Conservation (phyloP, 495 filamentous ascomycete genomes). For the Talaromyces stipitatus region DNA sequence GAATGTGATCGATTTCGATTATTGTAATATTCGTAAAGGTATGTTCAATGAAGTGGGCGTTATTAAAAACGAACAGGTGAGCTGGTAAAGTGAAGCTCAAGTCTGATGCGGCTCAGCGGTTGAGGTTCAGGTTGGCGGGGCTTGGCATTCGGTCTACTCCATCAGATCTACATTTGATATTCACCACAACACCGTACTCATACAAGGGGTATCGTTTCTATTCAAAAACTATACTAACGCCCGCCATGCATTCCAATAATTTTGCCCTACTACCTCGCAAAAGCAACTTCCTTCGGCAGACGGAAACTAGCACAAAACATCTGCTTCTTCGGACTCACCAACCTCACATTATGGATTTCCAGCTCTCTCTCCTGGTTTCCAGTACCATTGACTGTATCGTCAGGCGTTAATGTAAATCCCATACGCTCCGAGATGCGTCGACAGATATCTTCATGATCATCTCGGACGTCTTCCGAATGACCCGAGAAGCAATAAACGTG, state of each 20-base stretch:
- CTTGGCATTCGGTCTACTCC: no score
- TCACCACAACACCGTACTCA: neutral
- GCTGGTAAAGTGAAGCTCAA: neutral
- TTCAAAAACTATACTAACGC: neutral
- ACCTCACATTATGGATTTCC: constrained; percentile 66
- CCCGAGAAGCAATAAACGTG: constrained; percentile 88
- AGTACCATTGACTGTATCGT: constrained; percentile 38
- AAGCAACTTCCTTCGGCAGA: constrained; percentile 74
- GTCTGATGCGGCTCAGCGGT: neutral
- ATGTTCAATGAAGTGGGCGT: neutral
- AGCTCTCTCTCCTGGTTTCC: constrained; percentile 46
- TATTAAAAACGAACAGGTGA: neutral
- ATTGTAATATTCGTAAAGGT: neutral
- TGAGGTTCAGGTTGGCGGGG: neutral
- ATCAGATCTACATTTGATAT: no score
- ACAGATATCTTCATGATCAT: constrained; percentile 57
- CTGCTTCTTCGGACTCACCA: constrained; percentile 86
- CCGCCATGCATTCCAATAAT: neutral
- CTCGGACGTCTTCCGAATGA: constrained; percentile 62
- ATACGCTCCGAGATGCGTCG: constrained; percentile 57
- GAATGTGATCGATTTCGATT: no score
- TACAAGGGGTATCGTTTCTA: neutral
- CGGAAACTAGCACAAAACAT: constrained; percentile 96
- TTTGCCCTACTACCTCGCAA: constrained; percentile 28
- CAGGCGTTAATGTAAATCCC: constrained; percentile 51